phyloP scores from a whole-genome alignment of 345 rosid species.

The Ceriops tagal region DNA sequence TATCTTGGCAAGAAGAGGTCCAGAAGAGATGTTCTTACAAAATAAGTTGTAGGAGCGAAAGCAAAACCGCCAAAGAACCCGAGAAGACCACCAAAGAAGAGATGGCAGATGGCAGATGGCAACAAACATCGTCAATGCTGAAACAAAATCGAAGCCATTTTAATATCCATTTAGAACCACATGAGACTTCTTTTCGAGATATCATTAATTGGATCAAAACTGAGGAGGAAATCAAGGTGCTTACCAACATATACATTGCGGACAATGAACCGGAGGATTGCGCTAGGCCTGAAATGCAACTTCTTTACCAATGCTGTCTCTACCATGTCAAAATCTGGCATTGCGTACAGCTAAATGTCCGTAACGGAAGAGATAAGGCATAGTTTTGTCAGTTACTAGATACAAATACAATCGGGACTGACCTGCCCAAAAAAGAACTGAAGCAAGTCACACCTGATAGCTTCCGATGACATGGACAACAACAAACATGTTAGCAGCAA shows the following conservation, averaged over 20 bases:
- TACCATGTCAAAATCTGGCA: constrained; percentile 34
- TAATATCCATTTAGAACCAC: too few relatives aligned
- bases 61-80: constrained; percentile 33
- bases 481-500: constrained; percentile 22
- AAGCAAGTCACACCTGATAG: constrained; percentile 23
- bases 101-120: constrained; percentile 27
- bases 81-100: constrained; percentile 32
- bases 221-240: not conserved
- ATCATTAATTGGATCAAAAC: too few relatives aligned
- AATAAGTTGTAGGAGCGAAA: constrained; percentile 31
- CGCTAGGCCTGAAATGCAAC: constrained; percentile 19
- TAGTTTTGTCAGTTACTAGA: not conserved
- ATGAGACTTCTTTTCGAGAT: too few relatives aligned
- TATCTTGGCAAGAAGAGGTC: not conserved
- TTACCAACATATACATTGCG: constrained; percentile 28
- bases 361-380: not conserved
- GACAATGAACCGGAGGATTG: constrained; percentile 13
- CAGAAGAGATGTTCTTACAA: constrained; percentile 8
- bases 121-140: constrained; percentile 26
- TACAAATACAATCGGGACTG: not conserved
- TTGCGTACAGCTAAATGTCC: constrained; percentile 19
- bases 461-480: constrained; percentile 33
- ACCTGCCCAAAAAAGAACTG: not conserved
- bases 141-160: not conserved
- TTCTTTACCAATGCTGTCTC: constrained; percentile 29